Evolutionary conservation across 202 grass and related monocot genomes (phyloP).

Genomic region (Musa balbisiana): DNA sequence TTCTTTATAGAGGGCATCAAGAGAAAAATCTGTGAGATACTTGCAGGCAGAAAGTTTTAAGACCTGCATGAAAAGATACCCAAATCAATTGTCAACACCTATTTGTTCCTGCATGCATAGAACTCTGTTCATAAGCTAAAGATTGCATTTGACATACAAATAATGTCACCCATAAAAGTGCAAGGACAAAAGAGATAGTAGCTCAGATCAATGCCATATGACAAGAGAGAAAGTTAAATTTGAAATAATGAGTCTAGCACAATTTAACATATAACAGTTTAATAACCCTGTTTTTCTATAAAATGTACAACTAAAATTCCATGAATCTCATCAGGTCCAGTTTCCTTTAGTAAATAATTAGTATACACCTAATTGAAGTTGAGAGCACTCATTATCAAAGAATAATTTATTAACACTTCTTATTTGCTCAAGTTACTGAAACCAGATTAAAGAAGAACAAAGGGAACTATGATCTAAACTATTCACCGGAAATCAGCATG

Average conservation of each 20-base stretch:
- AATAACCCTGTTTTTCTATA: no score
- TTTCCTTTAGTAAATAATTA: neutral
- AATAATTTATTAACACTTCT: neutral
- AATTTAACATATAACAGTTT: no score
- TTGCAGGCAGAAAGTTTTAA: constrained; percentile 97
- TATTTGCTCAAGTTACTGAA: neutral
- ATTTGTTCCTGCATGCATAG: neutral
- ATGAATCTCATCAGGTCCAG: neutral
- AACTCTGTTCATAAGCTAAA: neutral
- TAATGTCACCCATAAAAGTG: neutral
- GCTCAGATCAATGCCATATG: no score
- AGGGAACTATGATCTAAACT: neutral
- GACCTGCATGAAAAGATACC: constrained; percentile 36
- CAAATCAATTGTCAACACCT: neutral
- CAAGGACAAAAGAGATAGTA: neutral
- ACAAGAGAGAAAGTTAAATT: no score
- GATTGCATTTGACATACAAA: neutral
- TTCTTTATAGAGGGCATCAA: constrained; percentile 77
- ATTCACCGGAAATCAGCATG: neutral
- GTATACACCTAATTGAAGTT: neutral
- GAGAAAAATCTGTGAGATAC: constrained; percentile 63
- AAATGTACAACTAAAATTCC: neutral
- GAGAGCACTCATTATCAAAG: neutral
- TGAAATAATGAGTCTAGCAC: no score
- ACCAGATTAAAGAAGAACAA: neutral